Conservation (phyloP, 345 rosid genomes). For the Salix exigua region DNA sequence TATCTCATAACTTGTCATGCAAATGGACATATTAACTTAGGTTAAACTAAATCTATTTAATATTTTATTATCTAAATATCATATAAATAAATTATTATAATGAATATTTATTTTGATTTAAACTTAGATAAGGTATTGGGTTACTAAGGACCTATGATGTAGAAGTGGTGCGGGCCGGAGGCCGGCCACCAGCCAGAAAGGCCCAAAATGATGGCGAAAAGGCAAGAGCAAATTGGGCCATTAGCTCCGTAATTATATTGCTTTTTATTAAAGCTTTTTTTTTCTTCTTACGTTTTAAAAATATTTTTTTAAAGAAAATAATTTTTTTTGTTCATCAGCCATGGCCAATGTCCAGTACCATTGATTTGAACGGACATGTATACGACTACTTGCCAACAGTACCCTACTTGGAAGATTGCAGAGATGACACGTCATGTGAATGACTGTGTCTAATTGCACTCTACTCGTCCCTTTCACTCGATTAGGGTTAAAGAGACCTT, state of each 20-base stretch:
- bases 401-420: slow-evolving; percentile 10
- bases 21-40: too few relatives aligned
- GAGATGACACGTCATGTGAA: neutral
- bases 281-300: too few relatives aligned
- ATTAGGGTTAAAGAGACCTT: neutral
- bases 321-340: neutral
- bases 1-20: too few relatives aligned
- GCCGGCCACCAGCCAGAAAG: neutral
- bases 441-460: neutral
- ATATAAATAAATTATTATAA: too few relatives aligned
- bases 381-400: neutral
- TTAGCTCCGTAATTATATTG: neutral
- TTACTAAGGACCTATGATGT: neutral
- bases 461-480: neutral
- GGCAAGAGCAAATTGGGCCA: neutral
- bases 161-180: neutral
- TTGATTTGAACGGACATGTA: neutral
- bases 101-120: too few relatives aligned
- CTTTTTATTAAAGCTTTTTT: too few relatives aligned
- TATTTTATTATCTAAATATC: too few relatives aligned
- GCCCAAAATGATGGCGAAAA: neutral
- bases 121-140: too few relatives aligned
- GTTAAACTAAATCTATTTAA: too few relatives aligned
- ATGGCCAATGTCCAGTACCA: neutral
- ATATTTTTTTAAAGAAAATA: too few relatives aligned